phyloP scores from a whole-genome alignment of 345 rosid species.

The Pugionium cornutum region DNA sequence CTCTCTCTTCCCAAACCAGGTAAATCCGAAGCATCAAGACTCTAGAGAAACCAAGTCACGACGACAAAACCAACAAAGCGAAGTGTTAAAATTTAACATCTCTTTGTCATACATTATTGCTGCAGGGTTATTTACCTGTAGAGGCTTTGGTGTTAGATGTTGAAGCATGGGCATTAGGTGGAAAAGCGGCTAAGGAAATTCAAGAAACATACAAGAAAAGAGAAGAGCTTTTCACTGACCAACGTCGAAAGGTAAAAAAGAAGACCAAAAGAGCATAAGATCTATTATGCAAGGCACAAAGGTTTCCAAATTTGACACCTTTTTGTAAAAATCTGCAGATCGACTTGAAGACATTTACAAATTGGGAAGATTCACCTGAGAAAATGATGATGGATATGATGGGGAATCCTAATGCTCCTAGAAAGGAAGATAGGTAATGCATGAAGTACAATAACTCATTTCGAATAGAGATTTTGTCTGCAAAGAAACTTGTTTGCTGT shows the following conservation, averaged over 20 bases:
- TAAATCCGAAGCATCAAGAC: slow-evolving; percentile 23
- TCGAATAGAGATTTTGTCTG: background rate
- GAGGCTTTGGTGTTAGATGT: slow-evolving; percentile 67
- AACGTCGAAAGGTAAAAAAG: slow-evolving; percentile 71
- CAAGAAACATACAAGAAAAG: slow-evolving; percentile 69
- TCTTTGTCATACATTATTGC: background rate
- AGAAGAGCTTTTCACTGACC: slow-evolving; percentile 74
- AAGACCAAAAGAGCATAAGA: background rate
- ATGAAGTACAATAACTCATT: background rate
- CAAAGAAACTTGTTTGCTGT: slow-evolving; percentile 3
- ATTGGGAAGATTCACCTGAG: slow-evolving; percentile 93
- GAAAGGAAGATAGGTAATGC: slow-evolving; percentile 61
- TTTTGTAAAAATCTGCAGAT: slow-evolving; percentile 45
- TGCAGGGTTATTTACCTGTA: slow-evolving; percentile 78
- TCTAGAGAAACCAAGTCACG: too few species aligned
- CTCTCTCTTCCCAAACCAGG: slow-evolving; percentile 83
- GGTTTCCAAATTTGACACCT: background rate
- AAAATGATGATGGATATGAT: slow-evolving; percentile 91
- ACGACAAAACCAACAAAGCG: background rate
- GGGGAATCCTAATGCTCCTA: slow-evolving; percentile 55
- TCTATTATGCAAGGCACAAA: background rate
- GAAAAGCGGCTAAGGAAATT: slow-evolving; percentile 53
- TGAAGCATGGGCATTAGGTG: slow-evolving; percentile 91
- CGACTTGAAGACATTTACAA: slow-evolving; percentile 76
- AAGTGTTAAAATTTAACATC: slow-evolving; percentile 7